These are phyloP conservation scores for Iodosphaeria phyllophila DNA, from an alignment of 2,329 filamentous ascomycete species.

Conservation along the genomic window DNA sequence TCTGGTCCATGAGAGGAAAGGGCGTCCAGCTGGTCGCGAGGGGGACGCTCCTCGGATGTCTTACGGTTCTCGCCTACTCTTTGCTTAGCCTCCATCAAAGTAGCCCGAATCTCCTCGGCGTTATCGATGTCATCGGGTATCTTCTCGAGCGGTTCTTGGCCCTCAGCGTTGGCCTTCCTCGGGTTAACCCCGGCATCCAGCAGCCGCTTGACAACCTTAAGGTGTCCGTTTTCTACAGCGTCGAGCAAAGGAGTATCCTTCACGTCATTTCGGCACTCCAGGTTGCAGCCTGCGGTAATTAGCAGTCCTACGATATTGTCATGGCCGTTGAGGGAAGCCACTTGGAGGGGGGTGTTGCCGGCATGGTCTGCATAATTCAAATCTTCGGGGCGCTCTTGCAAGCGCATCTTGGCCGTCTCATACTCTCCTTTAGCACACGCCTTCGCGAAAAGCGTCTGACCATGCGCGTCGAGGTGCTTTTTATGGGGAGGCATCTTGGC, in stretches of 20 bases:
- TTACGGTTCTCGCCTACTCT: constrained; percentile 32
- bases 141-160: constrained; percentile 77
- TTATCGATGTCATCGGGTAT: constrained; percentile 60
- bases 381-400: constrained; percentile 68
- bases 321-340: constrained; percentile 74
- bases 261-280: constrained; percentile 62
- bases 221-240: constrained; percentile 86
- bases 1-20: constrained; percentile 35
- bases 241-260: constrained; percentile 91
- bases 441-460: constrained; percentile 76
- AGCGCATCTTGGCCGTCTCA: constrained; percentile 55
- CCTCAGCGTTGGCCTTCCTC: constrained; percentile 75
- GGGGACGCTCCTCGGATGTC: constrained; percentile 38
- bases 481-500: constrained; percentile 51
- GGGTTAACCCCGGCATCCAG: constrained; percentile 82
- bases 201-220: constrained; percentile 72
- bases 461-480: constrained; percentile 81
- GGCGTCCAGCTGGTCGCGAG: constrained; percentile 24
- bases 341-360: constrained; percentile 89
- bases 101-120: constrained; percentile 57
- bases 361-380: constrained; percentile 83
- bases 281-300: constrained; percentile 65
- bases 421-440: constrained; percentile 77
- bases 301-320: constrained; percentile 76
- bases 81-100: constrained; percentile 41